Evolutionary conservation across 1,284 basidiomycete species (phyloP), one percentile per base, ranked within the genome.

Genomic region (Athelia psychrophila): DNA sequence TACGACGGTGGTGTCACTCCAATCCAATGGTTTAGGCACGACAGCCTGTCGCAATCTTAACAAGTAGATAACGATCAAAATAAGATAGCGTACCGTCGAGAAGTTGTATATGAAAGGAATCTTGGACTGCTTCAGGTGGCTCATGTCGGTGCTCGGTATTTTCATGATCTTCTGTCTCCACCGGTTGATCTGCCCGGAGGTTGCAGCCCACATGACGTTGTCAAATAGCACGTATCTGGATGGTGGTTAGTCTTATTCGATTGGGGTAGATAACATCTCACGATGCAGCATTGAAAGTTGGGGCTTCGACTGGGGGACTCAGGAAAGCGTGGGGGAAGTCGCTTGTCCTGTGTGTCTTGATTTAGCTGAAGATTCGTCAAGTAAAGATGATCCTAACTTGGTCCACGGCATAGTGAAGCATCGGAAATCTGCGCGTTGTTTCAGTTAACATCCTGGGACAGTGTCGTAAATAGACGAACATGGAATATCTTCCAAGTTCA

Each of bases 371-470:
- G 25, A 6, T 24, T 27, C 24, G 40, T 6, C 33, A 22, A 33
- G 42, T n/a, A 22, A 40, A 20, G 13, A 20, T 35, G 18, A 57
- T 55, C 64, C 44, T 49, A n/a, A 75, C 74, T 77, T 79, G 5
- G 76, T 76, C 77, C 77, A 80, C 10, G 84, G 87, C 88, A 91
- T 91, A 19, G 88, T 89, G 66, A 91, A 91, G 1, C 83, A 83
- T 44, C 80, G 72, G 72, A 86, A 85, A 65, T 86, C 38, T 42
- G 38, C 6, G 16, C 5, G 27, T 9, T n/a, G 20, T 6, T 22
- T n/a, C 8, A 42, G 38, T 42, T 16, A 42, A n/a, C 12, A 35
- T 42, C 9, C n/a, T 42, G n/a, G 16, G n/a, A 42, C 27, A 6
- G 13, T 30, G 13, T 6, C 13, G 6, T 6, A 30, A 30, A n/a